Evolutionary conservation across 1,284 basidiomycete genomes (phyloP), one percentile per base, ranked within the genome.

Genomic region (Phenoliferia sp.): DNA sequence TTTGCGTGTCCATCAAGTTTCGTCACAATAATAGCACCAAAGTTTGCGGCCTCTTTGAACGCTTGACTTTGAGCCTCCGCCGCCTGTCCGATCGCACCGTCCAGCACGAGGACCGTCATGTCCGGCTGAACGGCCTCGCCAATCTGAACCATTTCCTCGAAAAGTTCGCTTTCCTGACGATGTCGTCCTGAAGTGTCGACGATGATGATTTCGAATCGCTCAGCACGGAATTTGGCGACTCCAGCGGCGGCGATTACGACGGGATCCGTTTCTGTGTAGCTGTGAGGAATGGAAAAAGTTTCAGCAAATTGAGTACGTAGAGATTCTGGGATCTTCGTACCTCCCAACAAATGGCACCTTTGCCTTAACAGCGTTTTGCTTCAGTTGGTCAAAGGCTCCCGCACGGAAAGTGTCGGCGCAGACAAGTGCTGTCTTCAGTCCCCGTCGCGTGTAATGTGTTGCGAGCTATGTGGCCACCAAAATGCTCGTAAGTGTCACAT

Each of bases 1-100:
- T 98, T 99, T 1, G 96, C 96, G 78, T 99, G 96, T 7, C 96
- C 96, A 76, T 99, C 96, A 86, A 99, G 93, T 82, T 99, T 99
- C 29, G 96, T 99, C 26, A 99, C 95, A 73, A 99, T 96, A 75
- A 99, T 99, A 1, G 95, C 94, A 74, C 95, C 96, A 79, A 98
- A 99, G 77, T 96, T 88, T 19, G 94, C 91, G 71, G 90, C 94
- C 70, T 98, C 94, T 81, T 99, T 99, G 85, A 99, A 99, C 1
- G 96, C 96, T 50, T 87, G 86, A 78, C 89, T 90, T 78, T 99
- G 96, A 3, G 90, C 90, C 79, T 99, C 96, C 29, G 95, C 95
- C 7, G 96, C 95, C 83, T 99, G 95, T 78, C 95, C 72, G 56
- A 82, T 82, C 66, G 80, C 80, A 29, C 80, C 81, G 59, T 82